phyloP scores from a whole-genome alignment of 495 filamentous ascomycete species.

The Daldinia vernicosa region DNA sequence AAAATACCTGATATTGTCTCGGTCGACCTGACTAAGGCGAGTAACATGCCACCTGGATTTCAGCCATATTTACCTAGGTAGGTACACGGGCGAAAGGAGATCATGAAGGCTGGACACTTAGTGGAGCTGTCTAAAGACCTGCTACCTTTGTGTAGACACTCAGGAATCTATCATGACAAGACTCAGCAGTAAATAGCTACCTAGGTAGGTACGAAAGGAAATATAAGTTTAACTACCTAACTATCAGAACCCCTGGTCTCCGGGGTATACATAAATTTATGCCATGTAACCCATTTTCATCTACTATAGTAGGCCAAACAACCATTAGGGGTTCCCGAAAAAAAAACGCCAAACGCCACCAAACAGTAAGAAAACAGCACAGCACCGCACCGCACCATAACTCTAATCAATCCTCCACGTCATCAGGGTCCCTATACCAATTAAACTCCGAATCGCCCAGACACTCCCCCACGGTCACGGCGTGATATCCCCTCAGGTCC shows the following conservation, averaged over 20 bases:
- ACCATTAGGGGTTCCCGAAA: too few species aligned
- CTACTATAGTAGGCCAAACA: too few species aligned
- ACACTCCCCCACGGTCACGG: constrained; percentile 55
- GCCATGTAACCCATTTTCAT: too few species aligned
- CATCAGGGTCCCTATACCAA: constrained; percentile 52
- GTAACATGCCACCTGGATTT: background rate
- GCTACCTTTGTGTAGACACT: background rate
- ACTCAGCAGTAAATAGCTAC: background rate
- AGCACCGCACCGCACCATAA: background rate
- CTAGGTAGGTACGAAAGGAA: background rate
- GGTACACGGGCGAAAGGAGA: background rate
- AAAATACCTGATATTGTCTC: background rate
- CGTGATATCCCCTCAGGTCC: constrained; percentile 56
- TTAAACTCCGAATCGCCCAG: constrained; percentile 50
- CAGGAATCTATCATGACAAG: background rate
- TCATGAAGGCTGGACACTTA: background rate
- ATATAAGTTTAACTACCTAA: background rate
- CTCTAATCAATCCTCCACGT: background rate
- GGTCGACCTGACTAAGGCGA: background rate
- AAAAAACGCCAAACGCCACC: background rate
- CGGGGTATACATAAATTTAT: too few species aligned
- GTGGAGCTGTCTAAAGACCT: background rate
- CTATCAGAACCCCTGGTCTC: too few species aligned
- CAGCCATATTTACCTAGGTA: background rate
- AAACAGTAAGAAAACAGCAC: background rate